Evolutionary conservation across 768 basidiomycete species (phyloP), one percentile per base, ranked within the genome.

Genomic region (Mycena galopus): DNA sequence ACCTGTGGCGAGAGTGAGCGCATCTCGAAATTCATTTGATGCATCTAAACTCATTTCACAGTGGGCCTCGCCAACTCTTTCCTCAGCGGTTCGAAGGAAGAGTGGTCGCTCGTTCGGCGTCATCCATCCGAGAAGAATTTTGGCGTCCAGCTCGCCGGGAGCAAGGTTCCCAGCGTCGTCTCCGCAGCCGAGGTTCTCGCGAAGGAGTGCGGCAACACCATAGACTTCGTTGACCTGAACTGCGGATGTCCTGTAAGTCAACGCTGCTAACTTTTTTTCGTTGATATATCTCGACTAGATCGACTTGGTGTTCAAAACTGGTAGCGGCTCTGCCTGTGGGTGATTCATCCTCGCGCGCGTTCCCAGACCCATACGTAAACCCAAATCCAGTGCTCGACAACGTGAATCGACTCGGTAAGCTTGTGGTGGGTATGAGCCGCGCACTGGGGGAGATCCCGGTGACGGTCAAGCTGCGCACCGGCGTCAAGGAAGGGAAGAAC

Each of bases 11-110:
- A 98, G 82, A 98, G 93, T 94, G 77, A 65, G 88, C 19, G 30
- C 12, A 39, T 42, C 21, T 30, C 0, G 25, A 9, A n/a, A 30
- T 37, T 4, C 11, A 53, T 39, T n/a, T n/a, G n/a, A n/a, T 37
- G 16, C 2, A 42, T 3, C 27, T 64, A 32, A 56, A 11, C 12
- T 47, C 8, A 10, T 35, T n/a, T 23, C 59, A 17, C 59, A 94
- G 93, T 98, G 97, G 96, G 95, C 5, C 88, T 99, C n/a, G 93
- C 96, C 6, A 91, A 89, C 51, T 97, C 97, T 3, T 95, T 99
- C 80, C 88, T 98, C 25, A 83, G 87, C 12, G 97, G 95, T 4
- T 96, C 95, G 12, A 93, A 93, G 70, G 95, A 96, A 77, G 97
- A 99, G 82, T 99, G 96, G 96, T 96, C 96, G 0, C 87, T 98